Evolutionary conservation across 202 grass and related monocot genomes (phyloP).

Genomic region (Dendrocalamus latiflorus): DNA sequence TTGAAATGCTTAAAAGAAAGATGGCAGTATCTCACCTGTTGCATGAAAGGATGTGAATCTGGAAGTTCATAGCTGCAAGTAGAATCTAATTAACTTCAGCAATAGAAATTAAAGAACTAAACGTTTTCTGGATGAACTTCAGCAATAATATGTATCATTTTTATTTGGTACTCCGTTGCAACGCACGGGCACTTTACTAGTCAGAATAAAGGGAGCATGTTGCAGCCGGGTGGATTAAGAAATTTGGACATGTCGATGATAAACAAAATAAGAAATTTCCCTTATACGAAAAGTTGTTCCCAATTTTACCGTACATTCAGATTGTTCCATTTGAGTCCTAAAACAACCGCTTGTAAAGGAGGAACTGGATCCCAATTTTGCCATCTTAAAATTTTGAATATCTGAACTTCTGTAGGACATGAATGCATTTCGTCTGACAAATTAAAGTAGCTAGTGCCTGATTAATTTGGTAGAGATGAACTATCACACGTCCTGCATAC

Average conservation of each 20-base stretch:
- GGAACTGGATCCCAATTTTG: background rate
- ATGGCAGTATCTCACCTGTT: no score
- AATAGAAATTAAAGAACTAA: no score
- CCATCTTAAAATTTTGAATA: background rate
- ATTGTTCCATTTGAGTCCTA: background rate
- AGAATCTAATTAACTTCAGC: no score
- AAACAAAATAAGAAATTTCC: background rate
- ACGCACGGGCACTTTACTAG: no score
- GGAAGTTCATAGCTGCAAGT: no score
- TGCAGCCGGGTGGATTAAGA: background rate
- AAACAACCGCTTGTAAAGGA: background rate
- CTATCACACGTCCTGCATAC: constrained; percentile 1
- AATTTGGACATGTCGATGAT: background rate
- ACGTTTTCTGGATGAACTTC: no score
- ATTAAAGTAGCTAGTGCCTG: background rate
- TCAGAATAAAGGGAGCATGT: background rate
- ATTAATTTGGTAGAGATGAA: constrained; percentile 28
- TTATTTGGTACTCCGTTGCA: no score
- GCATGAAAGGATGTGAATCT: no score
- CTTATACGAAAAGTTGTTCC: background rate
- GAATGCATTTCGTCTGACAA: background rate
- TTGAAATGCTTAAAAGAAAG: no score
- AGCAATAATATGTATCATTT: no score
- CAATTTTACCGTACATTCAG: background rate
- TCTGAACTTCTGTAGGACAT: background rate